Evolutionary conservation across 495 filamentous ascomycete genomes (phyloP).

Genomic region (Aspergillus avenaceus): DNA sequence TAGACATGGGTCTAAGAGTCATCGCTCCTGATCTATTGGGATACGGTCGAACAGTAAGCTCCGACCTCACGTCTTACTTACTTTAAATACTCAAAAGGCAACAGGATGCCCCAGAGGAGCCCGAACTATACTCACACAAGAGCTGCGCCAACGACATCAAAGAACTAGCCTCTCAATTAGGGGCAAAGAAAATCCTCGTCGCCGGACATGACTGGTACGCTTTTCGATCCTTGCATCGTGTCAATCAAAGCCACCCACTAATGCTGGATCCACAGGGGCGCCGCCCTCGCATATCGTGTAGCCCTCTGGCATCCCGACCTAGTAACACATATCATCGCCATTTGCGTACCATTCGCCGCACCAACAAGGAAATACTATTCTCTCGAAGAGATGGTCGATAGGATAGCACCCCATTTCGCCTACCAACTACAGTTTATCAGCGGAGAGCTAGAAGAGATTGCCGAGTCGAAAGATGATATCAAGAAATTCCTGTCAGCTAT

Average conservation of each 20-base stretch:
- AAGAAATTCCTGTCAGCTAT: constrained; percentile 63
- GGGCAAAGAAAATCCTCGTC: constrained; percentile 59
- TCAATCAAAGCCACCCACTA: background rate
- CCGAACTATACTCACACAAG: constrained; percentile 63
- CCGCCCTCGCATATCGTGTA: constrained; percentile 55
- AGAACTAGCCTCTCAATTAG: constrained; percentile 56
- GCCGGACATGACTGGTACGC: constrained; percentile 86
- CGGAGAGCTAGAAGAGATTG: constrained; percentile 56
- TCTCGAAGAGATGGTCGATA: constrained; percentile 51
- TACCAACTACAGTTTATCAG: constrained; percentile 80
- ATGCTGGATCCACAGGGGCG: constrained; percentile 37
- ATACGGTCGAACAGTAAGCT: constrained; percentile 66
- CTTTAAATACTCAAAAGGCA: background rate
- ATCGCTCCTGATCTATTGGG: constrained; percentile 79
- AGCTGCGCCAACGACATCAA: constrained; percentile 66
- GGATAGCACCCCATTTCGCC: constrained; percentile 62
- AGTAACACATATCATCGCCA: constrained; percentile 65
- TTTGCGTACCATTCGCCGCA: constrained; percentile 71
- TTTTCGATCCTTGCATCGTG: background rate
- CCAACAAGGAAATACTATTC: constrained; percentile 46
- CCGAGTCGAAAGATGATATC: constrained; percentile 55
- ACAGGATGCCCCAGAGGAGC: constrained; percentile 55
- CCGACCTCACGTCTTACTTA: background rate
- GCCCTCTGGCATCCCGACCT: constrained; percentile 69
- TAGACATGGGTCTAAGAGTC: constrained; percentile 63